A percentile compares a stretch with the other conserved stretches of the same genome.
Conservation (phyloP, 2,329 filamentous ascomycete genomes). For the Sphaerulina vaccinii region DNA sequence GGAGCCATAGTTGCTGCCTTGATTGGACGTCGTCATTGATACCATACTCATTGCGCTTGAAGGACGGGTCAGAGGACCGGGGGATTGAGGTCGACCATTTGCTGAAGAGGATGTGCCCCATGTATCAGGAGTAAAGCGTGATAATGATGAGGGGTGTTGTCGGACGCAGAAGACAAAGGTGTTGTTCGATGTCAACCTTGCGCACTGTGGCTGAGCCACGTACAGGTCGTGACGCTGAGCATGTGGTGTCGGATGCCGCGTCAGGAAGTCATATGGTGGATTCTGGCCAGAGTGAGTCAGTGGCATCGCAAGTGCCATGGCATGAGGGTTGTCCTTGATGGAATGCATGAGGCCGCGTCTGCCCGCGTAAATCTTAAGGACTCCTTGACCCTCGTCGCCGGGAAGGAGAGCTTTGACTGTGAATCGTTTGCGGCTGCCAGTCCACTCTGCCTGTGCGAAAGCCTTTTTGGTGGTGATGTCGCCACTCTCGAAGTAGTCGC, state of each 20-base stretch:
- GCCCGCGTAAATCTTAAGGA: conserved; percentile 88
- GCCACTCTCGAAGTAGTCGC: conserved; percentile 89
- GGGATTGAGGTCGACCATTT: conserved; percentile 48
- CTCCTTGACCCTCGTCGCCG: conserved; percentile 83
- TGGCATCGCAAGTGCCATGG: conserved; percentile 84
- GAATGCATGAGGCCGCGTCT: conserved; percentile 96
- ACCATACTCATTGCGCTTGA: conserved; percentile 62
- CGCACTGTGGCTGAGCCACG: conserved; percentile 92
- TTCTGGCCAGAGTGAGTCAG: conserved; percentile 89
- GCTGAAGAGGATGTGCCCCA: conserved; percentile 34
- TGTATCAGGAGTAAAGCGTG: conserved; percentile 41
- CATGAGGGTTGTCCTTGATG: conserved; percentile 92
- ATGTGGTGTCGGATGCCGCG: conserved; percentile 91
- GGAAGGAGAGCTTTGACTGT: conserved; percentile 90
- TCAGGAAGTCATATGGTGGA: conserved; percentile 88
- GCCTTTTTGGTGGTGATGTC: conserved; percentile 83
- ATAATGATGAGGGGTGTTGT: conserved; percentile 74
- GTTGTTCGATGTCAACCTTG: conserved; percentile 84
- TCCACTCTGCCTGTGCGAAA: conserved; percentile 89
- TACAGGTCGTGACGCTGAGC: conserved; percentile 97
- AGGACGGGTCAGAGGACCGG: conserved; percentile 55
- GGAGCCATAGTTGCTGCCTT: conserved; percentile 54
- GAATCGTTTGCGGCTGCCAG: conserved; percentile 81
- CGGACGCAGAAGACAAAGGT: conserved; percentile 96
- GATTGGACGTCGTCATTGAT: conserved; percentile 51